These are phyloP conservation scores for Akanthomyces dipterigenus DNA, from an alignment of 2,329 filamentous ascomycete genomes.

Conservation along the genomic window DNA sequence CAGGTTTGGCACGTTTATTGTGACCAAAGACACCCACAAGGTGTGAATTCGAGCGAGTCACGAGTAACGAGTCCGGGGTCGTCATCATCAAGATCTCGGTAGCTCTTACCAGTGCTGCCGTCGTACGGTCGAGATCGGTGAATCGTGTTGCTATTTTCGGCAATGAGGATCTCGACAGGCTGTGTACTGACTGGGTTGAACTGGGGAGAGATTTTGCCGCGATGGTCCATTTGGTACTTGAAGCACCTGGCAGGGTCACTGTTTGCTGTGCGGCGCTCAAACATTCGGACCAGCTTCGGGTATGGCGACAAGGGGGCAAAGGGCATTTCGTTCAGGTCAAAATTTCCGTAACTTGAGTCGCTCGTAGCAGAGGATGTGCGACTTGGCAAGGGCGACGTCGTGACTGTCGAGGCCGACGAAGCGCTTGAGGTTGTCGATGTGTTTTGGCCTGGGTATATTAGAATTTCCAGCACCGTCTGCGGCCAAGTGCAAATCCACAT, in stretches of 20 bases:
- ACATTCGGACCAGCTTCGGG: slow-evolving; percentile 47
- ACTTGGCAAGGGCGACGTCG: slow-evolving; percentile 12
- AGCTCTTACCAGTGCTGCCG: not conserved
- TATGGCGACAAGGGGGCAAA: slow-evolving; percentile 30
- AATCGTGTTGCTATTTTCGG: slow-evolving; percentile 25
- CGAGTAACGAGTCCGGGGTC: not conserved
- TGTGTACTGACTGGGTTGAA: slow-evolving; percentile 12
- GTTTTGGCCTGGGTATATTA: slow-evolving; percentile 50
- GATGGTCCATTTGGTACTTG: slow-evolving; percentile 41
- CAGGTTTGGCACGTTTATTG: not conserved
- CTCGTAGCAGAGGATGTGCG: not conserved
- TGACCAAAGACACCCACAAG: slow-evolving; percentile 50
- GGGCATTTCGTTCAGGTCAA: slow-evolving; percentile 5
- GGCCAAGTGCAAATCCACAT: slow-evolving; percentile 56
- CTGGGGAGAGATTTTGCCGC: slow-evolving; percentile 23
- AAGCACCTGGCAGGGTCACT: slow-evolving; percentile 36
- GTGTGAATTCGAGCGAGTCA: slow-evolving; percentile 33
- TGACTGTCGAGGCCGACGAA: slow-evolving; percentile 11
- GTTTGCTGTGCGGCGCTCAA: slow-evolving; percentile 41
- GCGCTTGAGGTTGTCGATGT: slow-evolving; percentile 27
- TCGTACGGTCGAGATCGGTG: not conserved
- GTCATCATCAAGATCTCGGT: not conserved
- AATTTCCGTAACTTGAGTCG: slow-evolving; percentile 13
- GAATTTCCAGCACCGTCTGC: slow-evolving; percentile 46
- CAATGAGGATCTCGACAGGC: slow-evolving; percentile 36